These are phyloP conservation scores for Suillus sp. DNA, from an alignment of 768 basidiomycete genomes.

Conservation along the genomic window DNA sequence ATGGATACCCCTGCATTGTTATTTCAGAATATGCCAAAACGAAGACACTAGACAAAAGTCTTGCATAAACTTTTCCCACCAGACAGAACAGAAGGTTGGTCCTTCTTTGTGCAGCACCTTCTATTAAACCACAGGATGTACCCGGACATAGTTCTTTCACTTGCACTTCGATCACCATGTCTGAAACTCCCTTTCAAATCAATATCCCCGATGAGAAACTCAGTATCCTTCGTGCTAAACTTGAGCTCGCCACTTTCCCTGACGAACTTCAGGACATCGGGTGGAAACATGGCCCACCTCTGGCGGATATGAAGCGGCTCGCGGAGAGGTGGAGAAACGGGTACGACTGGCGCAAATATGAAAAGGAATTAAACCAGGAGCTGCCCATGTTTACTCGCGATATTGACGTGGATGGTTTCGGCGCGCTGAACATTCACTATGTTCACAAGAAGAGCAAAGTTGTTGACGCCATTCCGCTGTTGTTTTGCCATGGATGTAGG, in stretches of 20 bases:
- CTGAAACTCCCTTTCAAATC: slow-evolving; percentile 50
- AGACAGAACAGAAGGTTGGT: not conserved
- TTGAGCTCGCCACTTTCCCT: slow-evolving; percentile 50
- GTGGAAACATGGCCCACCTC: slow-evolving; percentile 55
- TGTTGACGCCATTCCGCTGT: slow-evolving; percentile 51
- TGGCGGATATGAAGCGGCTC: slow-evolving; percentile 51
- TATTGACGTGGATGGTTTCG: slow-evolving; percentile 50
- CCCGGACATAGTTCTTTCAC: not conserved
- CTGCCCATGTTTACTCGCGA: slow-evolving; percentile 46
- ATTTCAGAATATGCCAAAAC: not conserved
- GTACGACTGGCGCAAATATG: slow-evolving; percentile 58
- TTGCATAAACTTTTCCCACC: not conserved
- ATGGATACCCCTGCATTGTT: not conserved
- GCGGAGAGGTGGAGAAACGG: slow-evolving; percentile 51
- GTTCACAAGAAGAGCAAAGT: slow-evolving; percentile 53
- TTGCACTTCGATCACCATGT: slow-evolving; percentile 22
- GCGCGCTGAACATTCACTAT: slow-evolving; percentile 56
- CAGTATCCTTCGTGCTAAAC: slow-evolving; percentile 44
- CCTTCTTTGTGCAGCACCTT: not conserved
- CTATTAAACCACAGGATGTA: not conserved
- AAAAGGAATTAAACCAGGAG: slow-evolving; percentile 47
- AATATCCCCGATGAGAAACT: slow-evolving; percentile 47
- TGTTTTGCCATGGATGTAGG: slow-evolving; percentile 65
- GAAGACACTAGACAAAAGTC: not conserved
- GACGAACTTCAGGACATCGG: slow-evolving; percentile 56